Evolutionary conservation across 2,329 filamentous ascomycete species (phyloP), one percentile per base, ranked within the genome.

Genomic region (Neonectria ditissima): DNA sequence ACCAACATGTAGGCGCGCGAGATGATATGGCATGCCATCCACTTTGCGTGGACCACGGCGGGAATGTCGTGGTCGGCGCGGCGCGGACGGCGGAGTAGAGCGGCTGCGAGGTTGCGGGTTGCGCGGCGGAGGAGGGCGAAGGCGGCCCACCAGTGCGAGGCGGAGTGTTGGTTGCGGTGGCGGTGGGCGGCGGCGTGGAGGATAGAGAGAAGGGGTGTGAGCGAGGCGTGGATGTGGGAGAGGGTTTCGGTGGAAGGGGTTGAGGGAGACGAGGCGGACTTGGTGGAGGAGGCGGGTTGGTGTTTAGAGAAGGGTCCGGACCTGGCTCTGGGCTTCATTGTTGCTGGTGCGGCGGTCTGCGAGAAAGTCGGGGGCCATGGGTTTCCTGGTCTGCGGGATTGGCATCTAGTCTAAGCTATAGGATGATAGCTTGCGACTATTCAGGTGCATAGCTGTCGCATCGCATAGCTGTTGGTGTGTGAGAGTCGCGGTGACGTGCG

Each of bases 161-260:
- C 84, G 59, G 89, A 89, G 78, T 98, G 95, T 80, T 98, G 95
- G 81, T 97, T 98, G 75, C 90, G 91, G 82, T 97, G 96, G 73
- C 94, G 92, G 76, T 93, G 89, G 78, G 90, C 87, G 72, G 97
- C 87, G 69, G 92, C 86, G 73, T 91, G 84, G 47, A 97, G 87
- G 50, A 94, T 80, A 53, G 86, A 76, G 28, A 81, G 70, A 28
- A 84, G 74, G 2, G 81, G 76, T 3, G 71, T 61, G 45, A 87
- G 79, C 26, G 74, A 68, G 51, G 69, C 64, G 55, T 72, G 65
- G 44, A 73, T 63, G 41, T 60, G 59, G 28, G 63, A 48, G 24
- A 67, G 58, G 54, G 57, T 32, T 43, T 62, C 45, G 41, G 26
- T 7, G 28, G 65, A 57, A 30, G 44, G 26, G 58, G 44, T 55